Evolutionary conservation across 2,329 filamentous ascomycete species (phyloP), one percentile per base, ranked within the genome.

Genomic region (Capronia coronata): DNA sequence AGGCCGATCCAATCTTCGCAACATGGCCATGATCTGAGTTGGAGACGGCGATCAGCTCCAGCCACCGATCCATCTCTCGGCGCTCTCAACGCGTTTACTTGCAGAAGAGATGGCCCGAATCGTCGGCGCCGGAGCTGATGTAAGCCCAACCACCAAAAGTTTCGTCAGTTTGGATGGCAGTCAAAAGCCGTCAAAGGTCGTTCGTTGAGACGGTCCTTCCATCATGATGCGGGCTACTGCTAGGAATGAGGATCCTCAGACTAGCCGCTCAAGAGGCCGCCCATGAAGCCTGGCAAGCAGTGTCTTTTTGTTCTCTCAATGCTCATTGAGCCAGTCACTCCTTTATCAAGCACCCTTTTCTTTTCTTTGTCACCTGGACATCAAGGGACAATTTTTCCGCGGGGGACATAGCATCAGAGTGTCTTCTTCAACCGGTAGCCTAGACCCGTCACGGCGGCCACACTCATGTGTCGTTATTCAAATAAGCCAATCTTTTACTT

Each of bases 1-100:
- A 61, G 59, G 59, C 49, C 56, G 56, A 22, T 53, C 54, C 35
- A 57, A 53, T 30, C 52, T 61, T 37, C 59, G 59, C 23, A 57
- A 61, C 39, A 54, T 61, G 53, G 53, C 44, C 34, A 48, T 56
- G 40, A 51, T 48, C 48, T 59, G 50, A 55, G 46, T 35, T 43
- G 22, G 44, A 23, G 50, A 38, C 47, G 51, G 51, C 55, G 30
- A 35, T 56, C 48, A 43, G 51, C 18, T 37, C 29, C 27, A 35
- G 18, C 22, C 23, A 23, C 18, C 27, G 19, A n/a, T 7, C 23
- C 19, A 43, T 14, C 3, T n/a, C 29, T 7, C 29, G 29, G 29
- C n/a, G 29, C n/a, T 10, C 25, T 10, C 10, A 27, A 10, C 5
- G 10, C 10, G 10, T 27, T 27, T 27, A 27, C 6, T 5, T 27